Percentiles rank a stretch among this genome's conserved stretches.
Conservation (phyloP, 1,284 basidiomycete species). For the Cutaneotrichosporon spelunceum region DNA sequence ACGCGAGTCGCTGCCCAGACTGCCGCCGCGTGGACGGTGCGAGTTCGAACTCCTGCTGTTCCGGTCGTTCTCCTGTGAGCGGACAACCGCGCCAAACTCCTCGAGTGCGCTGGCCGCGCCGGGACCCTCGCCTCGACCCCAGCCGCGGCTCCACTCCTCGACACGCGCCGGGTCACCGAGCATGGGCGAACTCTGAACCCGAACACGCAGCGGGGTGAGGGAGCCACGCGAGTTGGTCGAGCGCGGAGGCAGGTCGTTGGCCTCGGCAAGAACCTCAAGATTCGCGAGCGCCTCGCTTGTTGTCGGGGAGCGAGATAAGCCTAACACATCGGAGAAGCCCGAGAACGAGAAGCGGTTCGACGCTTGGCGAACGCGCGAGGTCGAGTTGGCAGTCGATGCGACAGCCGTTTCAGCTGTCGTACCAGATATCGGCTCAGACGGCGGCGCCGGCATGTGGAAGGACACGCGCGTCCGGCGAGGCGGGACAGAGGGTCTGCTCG, state of each 20-base stretch:
- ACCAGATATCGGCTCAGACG: slow-evolving; percentile 36
- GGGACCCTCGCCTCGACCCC: slow-evolving; percentile 45
- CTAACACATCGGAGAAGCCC: slow-evolving; percentile 42
- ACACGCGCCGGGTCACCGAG: slow-evolving; percentile 23
- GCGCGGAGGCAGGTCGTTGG: slow-evolving; percentile 21
- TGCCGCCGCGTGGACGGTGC: slow-evolving; percentile 34
- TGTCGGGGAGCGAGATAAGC: slow-evolving; percentile 27
- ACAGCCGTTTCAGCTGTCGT: slow-evolving; percentile 37
- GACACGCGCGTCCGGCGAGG: slow-evolving; percentile 26
- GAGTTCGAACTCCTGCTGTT: neutral
- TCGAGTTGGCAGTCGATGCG: slow-evolving; percentile 19
- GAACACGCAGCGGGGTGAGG: slow-evolving; percentile 20
- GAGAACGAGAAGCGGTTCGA: slow-evolving; percentile 40
- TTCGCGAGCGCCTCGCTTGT: slow-evolving; percentile 34
- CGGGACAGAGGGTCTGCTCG: slow-evolving; percentile 14
- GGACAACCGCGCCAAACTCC: slow-evolving; percentile 43
- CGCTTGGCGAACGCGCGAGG: slow-evolving; percentile 6
- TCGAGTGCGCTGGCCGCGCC: slow-evolving; percentile 40
- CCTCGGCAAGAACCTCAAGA: slow-evolving; percentile 38
- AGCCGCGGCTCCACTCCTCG: slow-evolving; percentile 43
- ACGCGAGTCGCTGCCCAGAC: slow-evolving; percentile 41
- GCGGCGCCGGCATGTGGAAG: slow-evolving; percentile 41
- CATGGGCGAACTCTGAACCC: slow-evolving; percentile 23
- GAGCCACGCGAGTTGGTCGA: slow-evolving; percentile 3
- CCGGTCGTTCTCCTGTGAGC: slow-evolving; percentile 34